Base-by-base conservation (phyloP, 805 yeast species). In the Spathaspora passalidarum region DNA sequence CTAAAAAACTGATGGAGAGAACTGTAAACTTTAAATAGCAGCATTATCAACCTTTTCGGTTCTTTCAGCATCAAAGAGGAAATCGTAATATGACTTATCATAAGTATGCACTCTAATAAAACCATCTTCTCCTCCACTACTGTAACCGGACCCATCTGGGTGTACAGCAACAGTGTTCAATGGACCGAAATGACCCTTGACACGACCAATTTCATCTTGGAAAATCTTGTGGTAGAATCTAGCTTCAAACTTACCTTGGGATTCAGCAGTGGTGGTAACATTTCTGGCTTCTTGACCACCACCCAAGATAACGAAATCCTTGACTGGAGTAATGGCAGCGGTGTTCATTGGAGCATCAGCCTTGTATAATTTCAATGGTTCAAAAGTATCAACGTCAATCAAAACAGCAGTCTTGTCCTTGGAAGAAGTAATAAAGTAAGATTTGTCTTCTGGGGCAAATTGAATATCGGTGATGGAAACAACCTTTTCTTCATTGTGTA, bases 231-330 rank as follows among this genome's bases (percentile, higher is more conserved):
- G 98, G 72, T 84, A 89, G 66, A 94, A 88, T 72, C 96, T 82
- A 32, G 97, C 94, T 75, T 94, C 98, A 67, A 94, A 94, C 63
- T 88, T 88, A 74, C 99, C 99, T 68, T 92, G 96, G 41, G 85
- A 77, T 46, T 90, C 82, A 37, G 94, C 80, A 21, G 98, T 90
- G n/a, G 98, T 94, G 37, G 99, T 94, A 62, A 94, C 99, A 66
- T 91, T 96, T 69, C 90, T 83, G 35, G 99, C 98, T 60, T 90
- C 98, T 76, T 94, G 98, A 82, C 99, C 99, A 73, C 99, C 99
- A 44, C 98, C 99, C 51, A 94, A 76, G 42, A 94, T 84, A 51
- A 94, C 86, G 63, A 84, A 92, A 62, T 94, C 92, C 72, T 94
- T 94, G 47, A 83, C 75, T 20, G 98, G 95, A 13, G 99, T 91